These are phyloP conservation scores for Fraxinus platypoda DNA, from an alignment of 305 asterid genomes.

Conservation along the genomic window DNA sequence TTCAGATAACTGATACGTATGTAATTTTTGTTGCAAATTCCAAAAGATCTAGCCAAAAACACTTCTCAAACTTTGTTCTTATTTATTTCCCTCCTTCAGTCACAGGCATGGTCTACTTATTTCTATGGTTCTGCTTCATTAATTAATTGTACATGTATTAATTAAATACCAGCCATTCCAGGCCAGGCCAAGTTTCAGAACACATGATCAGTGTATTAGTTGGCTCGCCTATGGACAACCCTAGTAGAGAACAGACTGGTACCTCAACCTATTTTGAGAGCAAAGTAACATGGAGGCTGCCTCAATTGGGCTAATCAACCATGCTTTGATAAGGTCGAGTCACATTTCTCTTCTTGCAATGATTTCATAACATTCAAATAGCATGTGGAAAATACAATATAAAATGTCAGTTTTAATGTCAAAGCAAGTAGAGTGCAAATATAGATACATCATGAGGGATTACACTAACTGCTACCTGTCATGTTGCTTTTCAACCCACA, in stretches of 20 bases:
- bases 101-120: background rate
- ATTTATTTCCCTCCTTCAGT: background rate
- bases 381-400: background rate
- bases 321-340: background rate
- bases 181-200: background rate
- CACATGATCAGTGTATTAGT: background rate
- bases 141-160: background rate
- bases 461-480: slow-evolving; percentile 47
- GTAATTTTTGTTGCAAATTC: background rate
- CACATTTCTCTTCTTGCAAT: background rate
- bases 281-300: background rate
- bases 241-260: background rate
- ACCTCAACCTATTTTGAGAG: background rate
- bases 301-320: background rate
- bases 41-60: background rate
- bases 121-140: background rate
- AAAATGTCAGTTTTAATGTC: background rate
- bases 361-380: background rate
- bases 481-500: slow-evolving; percentile 74
- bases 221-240: background rate
- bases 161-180: background rate
- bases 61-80: background rate
- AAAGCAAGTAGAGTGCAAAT: background rate
- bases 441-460: background rate
- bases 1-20: background rate